phyloP scores from a whole-genome alignment of 2,329 filamentous ascomycete genomes.

The Colletotrichum brevisporum region DNA sequence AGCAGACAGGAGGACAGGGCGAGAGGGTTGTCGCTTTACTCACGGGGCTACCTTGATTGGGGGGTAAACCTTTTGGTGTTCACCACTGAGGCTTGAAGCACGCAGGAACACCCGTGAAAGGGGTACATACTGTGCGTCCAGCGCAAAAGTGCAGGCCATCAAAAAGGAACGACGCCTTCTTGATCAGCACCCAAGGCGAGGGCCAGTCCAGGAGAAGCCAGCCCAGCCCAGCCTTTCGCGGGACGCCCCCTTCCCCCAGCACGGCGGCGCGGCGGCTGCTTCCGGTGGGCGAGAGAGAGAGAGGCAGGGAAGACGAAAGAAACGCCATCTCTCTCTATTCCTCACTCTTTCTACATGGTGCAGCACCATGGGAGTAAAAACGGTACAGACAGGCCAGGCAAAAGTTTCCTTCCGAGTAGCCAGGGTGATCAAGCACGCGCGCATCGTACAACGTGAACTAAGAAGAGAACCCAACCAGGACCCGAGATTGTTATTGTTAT shows the following conservation, averaged over 20 bases:
- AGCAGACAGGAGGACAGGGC: not conserved
- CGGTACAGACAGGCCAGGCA: too few species aligned
- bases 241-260: not conserved
- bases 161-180: not conserved
- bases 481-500: too few species aligned
- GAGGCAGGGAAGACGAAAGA: not conserved
- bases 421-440: too few species aligned
- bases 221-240: not conserved
- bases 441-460: too few species aligned
- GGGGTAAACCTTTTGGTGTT: conserved; percentile 5
- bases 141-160: not conserved
- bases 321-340: too few species aligned
- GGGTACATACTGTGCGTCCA: conserved; percentile 12
- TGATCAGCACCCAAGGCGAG: not conserved
- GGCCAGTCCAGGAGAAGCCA: not conserved
- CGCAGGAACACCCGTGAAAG: not conserved
- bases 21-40: too few species aligned
- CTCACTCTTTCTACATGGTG: not conserved
- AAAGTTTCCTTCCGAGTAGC: too few species aligned
- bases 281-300: not conserved
- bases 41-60: not conserved
- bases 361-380: not conserved
- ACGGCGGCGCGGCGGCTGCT: not conserved
- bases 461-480: too few species aligned
- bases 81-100: conserved; percentile 5